These are phyloP conservation scores for Stropharia rugosoannulata DNA, from an alignment of 768 basidiomycete genomes.

Conservation along the genomic window DNA sequence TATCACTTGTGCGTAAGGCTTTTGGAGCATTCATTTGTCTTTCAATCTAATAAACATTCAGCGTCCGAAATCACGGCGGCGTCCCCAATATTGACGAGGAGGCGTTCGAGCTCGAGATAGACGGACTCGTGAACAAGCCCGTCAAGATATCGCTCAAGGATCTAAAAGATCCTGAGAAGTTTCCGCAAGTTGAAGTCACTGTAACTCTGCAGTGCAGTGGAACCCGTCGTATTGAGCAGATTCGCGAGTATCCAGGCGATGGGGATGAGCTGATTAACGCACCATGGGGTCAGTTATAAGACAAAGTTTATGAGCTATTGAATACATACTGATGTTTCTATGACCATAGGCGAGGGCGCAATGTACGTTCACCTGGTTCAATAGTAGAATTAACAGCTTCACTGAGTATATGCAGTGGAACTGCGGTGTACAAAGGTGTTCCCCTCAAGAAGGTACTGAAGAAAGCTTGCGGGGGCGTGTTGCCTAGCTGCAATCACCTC, in stretches of 20 bases:
- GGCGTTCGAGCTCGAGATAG: conserved; percentile 13
- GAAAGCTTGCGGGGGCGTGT: conserved; percentile 12
- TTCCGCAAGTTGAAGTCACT: conserved; percentile 11
- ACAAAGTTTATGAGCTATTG: not conserved
- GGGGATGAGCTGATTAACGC: conserved; percentile 17
- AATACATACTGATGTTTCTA: not conserved
- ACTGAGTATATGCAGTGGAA: conserved; percentile 2
- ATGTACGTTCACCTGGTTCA: not conserved
- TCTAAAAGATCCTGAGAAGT: conserved; percentile 11
- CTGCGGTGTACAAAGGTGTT: conserved; percentile 14
- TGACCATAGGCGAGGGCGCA: conserved; percentile 9
- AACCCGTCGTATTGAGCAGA: conserved; percentile 16
- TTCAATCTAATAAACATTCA: not conserved
- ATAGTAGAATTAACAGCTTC: not conserved
- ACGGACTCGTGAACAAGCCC: conserved; percentile 14
- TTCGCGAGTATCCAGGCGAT: conserved; percentile 13
- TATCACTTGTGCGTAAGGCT: conserved; percentile 3
- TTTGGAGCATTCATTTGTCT: not conserved
- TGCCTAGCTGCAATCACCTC: conserved; percentile 10
- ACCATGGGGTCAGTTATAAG: conserved; percentile 8
- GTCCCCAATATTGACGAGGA: conserved; percentile 12
- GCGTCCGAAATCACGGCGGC: conserved; percentile 16
- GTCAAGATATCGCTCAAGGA: conserved; percentile 11
- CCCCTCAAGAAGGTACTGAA: conserved; percentile 16
- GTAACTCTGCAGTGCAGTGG: conserved; percentile 15